Percentiles rank a stretch among this genome's conserved stretches.
Conservation (phyloP, 441 rosid genomes). For the Daphne laureola region DNA sequence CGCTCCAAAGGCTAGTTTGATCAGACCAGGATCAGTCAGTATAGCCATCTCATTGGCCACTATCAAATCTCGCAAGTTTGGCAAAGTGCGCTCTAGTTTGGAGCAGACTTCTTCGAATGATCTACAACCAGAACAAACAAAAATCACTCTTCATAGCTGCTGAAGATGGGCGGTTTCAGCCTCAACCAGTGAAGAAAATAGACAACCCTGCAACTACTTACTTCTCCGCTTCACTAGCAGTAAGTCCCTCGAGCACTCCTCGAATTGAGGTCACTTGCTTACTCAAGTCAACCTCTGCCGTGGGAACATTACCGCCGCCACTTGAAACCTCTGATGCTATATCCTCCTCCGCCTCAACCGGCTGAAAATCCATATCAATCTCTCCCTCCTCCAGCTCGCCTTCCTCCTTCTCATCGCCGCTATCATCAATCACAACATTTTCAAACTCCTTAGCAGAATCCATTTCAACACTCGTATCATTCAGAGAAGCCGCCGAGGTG, state of each 20-base stretch:
- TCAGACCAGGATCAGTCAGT: slow-evolving; percentile 39
- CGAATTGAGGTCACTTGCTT: slow-evolving; percentile 32
- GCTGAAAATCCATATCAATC: slow-evolving; percentile 65
- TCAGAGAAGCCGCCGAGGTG: slow-evolving; percentile 31
- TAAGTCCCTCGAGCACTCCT: slow-evolving; percentile 50
- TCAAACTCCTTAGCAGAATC: slow-evolving; percentile 19
- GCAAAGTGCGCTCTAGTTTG: slow-evolving; percentile 48
- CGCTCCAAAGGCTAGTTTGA: slow-evolving; percentile 38
- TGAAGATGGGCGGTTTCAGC: slow-evolving; percentile 6
- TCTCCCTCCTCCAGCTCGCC: slow-evolving; percentile 96
- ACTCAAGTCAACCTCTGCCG: slow-evolving; percentile 31
- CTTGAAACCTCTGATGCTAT: slow-evolving; percentile 18
- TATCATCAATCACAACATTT: slow-evolving; percentile 49
- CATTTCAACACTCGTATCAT: slow-evolving; percentile 12
- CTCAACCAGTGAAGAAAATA: slow-evolving; percentile 3
- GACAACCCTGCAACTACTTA: slow-evolving; percentile 33
- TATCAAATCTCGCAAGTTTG: slow-evolving; percentile 46
- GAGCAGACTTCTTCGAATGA: slow-evolving; percentile 58
- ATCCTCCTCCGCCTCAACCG: slow-evolving; percentile 21
- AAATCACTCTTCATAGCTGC: slow-evolving; percentile 9
- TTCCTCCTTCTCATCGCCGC: slow-evolving; percentile 54
- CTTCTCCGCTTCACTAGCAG: slow-evolving; percentile 51
- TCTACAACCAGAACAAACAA: slow-evolving; percentile 36
- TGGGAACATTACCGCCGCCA: slow-evolving; percentile 18
- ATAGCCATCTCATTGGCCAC: slow-evolving; percentile 17